A percentile compares a stretch with the other conserved stretches of the same genome.
Evolutionary conservation across 2,329 filamentous ascomycete genomes (phyloP).

Genomic region (Leptographium radiaticola): DNA sequence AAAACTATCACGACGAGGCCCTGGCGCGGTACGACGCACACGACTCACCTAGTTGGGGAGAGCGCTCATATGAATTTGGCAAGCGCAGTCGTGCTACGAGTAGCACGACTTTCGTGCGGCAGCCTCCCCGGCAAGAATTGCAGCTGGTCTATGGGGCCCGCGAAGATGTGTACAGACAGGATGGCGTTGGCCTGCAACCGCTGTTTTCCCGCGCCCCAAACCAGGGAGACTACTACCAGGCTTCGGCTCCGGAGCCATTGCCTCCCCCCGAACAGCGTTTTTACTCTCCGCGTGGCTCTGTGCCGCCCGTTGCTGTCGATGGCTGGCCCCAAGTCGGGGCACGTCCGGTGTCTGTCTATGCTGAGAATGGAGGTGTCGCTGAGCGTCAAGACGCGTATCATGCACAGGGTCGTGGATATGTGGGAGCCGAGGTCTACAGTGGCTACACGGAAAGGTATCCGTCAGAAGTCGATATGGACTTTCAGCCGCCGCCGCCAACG

Average conservation of each 20-base stretch:
- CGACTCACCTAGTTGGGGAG: constrained; percentile 2
- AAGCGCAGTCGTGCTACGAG: constrained; percentile 2
- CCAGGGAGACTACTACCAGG: not conserved
- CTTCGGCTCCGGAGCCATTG: not conserved
- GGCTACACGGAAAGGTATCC: not conserved
- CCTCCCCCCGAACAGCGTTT: not conserved
- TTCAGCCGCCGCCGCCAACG: not conserved
- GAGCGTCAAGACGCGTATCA: not conserved
- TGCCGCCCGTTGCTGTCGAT: not conserved
- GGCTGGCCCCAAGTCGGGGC: not conserved
- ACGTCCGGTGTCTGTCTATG: not conserved
- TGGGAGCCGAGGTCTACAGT: not conserved
- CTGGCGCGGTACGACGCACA: not conserved
- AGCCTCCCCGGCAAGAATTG: not conserved
- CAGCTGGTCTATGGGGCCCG: not conserved
- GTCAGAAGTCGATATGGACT: not conserved
- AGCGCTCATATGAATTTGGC: not conserved
- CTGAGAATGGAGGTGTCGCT: not conserved
- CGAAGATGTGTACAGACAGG: not conserved
- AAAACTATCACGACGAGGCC: not conserved
- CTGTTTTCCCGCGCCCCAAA: too few relatives aligned
- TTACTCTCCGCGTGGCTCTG: not conserved
- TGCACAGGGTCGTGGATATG: not conserved
- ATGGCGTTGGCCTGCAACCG: not conserved
- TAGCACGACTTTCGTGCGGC: not conserved